A percentile compares a stretch with the other conserved stretches of the same genome.
phyloP scores from a whole-genome alignment of 768 basidiomycete species.

The Sarcomyxa edulis region DNA sequence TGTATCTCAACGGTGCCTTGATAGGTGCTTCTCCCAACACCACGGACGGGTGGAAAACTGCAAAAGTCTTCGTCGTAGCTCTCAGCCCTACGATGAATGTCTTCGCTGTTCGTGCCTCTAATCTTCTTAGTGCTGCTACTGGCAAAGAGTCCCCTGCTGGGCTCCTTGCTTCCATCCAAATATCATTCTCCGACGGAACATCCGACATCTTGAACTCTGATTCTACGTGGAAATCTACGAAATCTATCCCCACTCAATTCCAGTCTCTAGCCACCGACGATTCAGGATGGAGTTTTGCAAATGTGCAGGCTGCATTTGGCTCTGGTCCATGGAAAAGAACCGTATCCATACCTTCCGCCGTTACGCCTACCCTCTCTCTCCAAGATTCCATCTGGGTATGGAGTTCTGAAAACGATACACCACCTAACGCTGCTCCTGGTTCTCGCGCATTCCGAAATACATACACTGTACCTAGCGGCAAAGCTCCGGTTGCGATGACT shows the following conservation, averaged over 20 bases:
- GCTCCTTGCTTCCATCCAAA: neutral
- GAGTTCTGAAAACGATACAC: conserved; percentile 1
- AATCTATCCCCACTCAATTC: neutral
- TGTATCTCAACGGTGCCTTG: neutral
- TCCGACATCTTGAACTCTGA: neutral
- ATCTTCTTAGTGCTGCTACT: conserved; percentile 12
- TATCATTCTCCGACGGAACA: conserved; percentile 1
- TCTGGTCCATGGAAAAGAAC: neutral
- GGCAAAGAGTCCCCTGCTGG: neutral
- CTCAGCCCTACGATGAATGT: conserved; percentile 13
- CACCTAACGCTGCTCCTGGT: neutral
- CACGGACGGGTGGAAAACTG: neutral
- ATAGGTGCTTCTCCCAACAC: conserved; percentile 11
- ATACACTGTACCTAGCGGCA: neutral
- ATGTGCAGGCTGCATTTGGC: too few species aligned
- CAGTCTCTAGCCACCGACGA: neutral
- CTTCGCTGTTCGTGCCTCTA: conserved; percentile 24
- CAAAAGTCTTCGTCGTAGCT: neutral
- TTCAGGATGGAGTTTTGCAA: neutral
- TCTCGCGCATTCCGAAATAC: conserved; percentile 1
- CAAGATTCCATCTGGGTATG: conserved; percentile 3
- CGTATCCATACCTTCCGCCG: neutral
- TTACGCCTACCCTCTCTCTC: conserved; percentile 2
- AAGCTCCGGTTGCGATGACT: conserved; percentile 3
- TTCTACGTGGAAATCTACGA: neutral